phyloP scores from a whole-genome alignment of 192 early-diverging fungal species.

The Rhizophagus prolifer region DNA sequence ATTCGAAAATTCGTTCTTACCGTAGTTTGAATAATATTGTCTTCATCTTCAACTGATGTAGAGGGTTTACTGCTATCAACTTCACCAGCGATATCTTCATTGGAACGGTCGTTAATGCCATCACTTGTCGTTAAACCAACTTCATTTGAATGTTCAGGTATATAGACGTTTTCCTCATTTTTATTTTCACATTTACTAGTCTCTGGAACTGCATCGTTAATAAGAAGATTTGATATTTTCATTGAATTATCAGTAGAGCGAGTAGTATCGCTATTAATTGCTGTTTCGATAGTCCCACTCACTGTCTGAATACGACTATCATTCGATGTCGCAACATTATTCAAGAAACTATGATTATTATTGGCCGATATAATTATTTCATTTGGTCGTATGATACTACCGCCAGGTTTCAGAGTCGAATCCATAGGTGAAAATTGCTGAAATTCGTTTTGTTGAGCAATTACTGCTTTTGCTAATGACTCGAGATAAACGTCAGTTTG shows the following conservation, averaged over 20 bases:
- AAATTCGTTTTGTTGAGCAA: constrained; percentile 71
- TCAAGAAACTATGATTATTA: not conserved
- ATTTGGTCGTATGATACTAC: not conserved
- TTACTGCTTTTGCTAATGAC: constrained; percentile 81
- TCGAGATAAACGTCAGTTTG: constrained; percentile 88
- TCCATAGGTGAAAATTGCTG: constrained; percentile 26
- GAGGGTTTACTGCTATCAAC: constrained; percentile 34
- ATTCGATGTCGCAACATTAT: not conserved
- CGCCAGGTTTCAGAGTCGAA: not conserved
- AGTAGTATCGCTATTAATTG: not conserved
- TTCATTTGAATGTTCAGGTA: not conserved
- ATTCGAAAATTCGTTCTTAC: not conserved
- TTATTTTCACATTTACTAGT: not conserved
- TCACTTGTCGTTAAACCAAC: not conserved
- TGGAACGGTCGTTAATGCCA: constrained; percentile 15
- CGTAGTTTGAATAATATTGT: constrained; percentile 33
- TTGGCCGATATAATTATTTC: not conserved
- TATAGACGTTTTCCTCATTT: not conserved
- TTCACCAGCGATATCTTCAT: constrained; percentile 42
- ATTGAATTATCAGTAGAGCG: not conserved
- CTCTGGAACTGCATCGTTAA: not conserved
- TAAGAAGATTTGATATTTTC: not conserved
- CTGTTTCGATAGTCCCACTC: not conserved
- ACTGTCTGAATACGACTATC: not conserved
- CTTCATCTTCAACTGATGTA: constrained; percentile 44